Evolutionary conservation across 108 stramenopile genomes (phyloP).

Genomic region (Cyclotella baltica): DNA sequence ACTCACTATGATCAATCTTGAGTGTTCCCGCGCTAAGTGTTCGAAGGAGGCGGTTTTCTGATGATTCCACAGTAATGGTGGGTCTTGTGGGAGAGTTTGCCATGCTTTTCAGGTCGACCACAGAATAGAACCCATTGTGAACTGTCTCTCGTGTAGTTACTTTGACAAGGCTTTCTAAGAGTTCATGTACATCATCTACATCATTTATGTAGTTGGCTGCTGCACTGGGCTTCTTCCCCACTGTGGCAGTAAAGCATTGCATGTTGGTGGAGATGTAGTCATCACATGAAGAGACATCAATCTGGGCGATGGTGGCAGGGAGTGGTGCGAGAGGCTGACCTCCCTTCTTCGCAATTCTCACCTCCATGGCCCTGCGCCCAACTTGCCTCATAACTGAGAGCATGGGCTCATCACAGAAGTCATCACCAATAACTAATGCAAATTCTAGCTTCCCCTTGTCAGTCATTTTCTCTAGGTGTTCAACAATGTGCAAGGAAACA

Average conservation of each 20-base stretch:
- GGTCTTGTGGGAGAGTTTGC: slow-evolving; percentile 20
- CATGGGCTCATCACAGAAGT: slow-evolving; percentile 96
- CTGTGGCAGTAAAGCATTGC: slow-evolving; percentile 89
- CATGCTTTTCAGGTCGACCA: slow-evolving; percentile 67
- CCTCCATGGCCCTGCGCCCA: slow-evolving; percentile 64
- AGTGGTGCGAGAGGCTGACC: slow-evolving; percentile 68
- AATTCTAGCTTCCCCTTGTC: slow-evolving; percentile 77
- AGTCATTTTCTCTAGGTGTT: slow-evolving; percentile 61
- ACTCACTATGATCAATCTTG: slow-evolving; percentile 9
- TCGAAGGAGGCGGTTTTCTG: slow-evolving; percentile 13
- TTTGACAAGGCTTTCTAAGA: slow-evolving; percentile 84
- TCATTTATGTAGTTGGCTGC: slow-evolving; percentile 96
- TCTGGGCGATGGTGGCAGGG: slow-evolving; percentile 74
- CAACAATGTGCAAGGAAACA: slow-evolving; percentile 83
- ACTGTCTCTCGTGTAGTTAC: slow-evolving; percentile 72
- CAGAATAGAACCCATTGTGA: slow-evolving; percentile 69
- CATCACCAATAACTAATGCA: slow-evolving; percentile 90
- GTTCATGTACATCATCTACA: slow-evolving; percentile 90
- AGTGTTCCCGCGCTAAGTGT: slow-evolving; percentile 52
- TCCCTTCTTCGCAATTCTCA: slow-evolving; percentile 56
- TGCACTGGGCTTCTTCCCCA: slow-evolving; percentile 97
- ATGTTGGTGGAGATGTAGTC: slow-evolving; percentile 68
- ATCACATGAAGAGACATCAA: slow-evolving; percentile 81
- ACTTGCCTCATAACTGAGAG: slow-evolving; percentile 90
- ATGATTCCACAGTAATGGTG: slow-evolving; percentile 30